These are phyloP conservation scores for Amaranthus hypochondriacus DNA, from an alignment of 148 eudicot genomes.

Conservation along the genomic window DNA sequence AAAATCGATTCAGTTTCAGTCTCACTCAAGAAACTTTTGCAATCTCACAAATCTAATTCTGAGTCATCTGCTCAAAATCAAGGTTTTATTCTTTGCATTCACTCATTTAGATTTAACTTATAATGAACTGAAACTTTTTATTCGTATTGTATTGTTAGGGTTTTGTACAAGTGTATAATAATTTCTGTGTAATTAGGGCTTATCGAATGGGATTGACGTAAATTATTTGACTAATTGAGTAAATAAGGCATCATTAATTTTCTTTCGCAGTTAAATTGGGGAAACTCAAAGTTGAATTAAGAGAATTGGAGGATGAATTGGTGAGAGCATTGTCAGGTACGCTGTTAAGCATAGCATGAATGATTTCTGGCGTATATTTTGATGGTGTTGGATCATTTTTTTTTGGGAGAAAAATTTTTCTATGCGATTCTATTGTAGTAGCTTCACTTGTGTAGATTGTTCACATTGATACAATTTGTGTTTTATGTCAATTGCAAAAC, in stretches of 20 bases:
- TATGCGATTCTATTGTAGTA: not conserved
- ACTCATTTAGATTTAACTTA: not conserved
- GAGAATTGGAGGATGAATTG: slow-evolving; percentile 65
- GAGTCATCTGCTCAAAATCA: slow-evolving; percentile 37
- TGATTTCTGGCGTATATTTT: not conserved
- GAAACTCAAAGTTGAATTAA: slow-evolving; percentile 64
- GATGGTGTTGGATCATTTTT: not conserved
- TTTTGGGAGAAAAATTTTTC: not conserved
- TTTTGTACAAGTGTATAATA: slow-evolving; percentile 1
- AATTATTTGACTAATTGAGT: not conserved
- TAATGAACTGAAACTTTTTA: not conserved
- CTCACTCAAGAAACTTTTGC: slow-evolving; percentile 33
- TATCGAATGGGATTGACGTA: not conserved
- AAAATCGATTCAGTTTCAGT: slow-evolving; percentile 23
- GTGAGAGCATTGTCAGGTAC: slow-evolving; percentile 83
- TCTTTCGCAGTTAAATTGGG: slow-evolving; percentile 47
- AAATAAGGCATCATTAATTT: not conserved
- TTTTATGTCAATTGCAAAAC: not conserved
- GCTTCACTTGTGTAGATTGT: not conserved
- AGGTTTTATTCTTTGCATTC: slow-evolving; percentile 26
- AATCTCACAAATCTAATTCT: slow-evolving; percentile 33
- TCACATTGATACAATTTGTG: not conserved
- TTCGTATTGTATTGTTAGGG: slow-evolving; percentile 1
- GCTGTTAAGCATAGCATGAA: not conserved
- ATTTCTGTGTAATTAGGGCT: slow-evolving; percentile 16